A percentile compares a stretch with the other conserved stretches of the same genome.
These are phyloP conservation scores for Myxozyma nipponensis DNA, from an alignment of 805 yeast genomes.

Conservation along the genomic window DNA sequence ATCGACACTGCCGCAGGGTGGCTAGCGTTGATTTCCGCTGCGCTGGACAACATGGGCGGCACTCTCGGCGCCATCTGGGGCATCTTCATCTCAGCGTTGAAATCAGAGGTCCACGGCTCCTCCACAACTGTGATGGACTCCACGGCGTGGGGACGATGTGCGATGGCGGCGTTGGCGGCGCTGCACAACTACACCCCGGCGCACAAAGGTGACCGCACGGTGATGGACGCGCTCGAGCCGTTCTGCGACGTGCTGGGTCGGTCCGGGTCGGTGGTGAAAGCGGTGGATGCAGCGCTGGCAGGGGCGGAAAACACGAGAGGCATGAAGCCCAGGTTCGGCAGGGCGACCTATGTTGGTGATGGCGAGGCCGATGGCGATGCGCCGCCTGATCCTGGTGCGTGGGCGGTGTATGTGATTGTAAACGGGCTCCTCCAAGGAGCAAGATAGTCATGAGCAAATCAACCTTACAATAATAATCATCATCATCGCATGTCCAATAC, in stretches of 20 bases:
- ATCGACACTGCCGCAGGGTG: slow-evolving; percentile 53
- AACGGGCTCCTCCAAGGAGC: slow-evolving; percentile 39
- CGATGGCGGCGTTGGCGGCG: slow-evolving; percentile 58
- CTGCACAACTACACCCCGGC: slow-evolving; percentile 84
- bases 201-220: slow-evolving; percentile 79
- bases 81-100: slow-evolving; percentile 73
- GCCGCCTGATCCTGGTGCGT: slow-evolving; percentile 92
- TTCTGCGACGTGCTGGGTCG: slow-evolving; percentile 61
- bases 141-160: slow-evolving; percentile 30
- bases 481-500: too few relatives aligned
- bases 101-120: slow-evolving; percentile 31
- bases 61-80: slow-evolving; percentile 94
- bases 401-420: slow-evolving; percentile 65
- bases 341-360: slow-evolving; percentile 74
- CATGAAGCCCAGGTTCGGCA: slow-evolving; percentile 81
- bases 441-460: too few relatives aligned
- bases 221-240: slow-evolving; percentile 85
- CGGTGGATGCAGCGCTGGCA: slow-evolving; percentile 62
- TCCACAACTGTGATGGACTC: slow-evolving; percentile 11
- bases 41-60: slow-evolving; percentile 94
- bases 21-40: slow-evolving; percentile 48
- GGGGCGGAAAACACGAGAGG: slow-evolving; percentile 76
- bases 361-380: slow-evolving; percentile 35
- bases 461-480: too few relatives aligned
- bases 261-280: slow-evolving; percentile 52